Percentiles rank a stretch among this genome's conserved stretches.
phyloP scores from a whole-genome alignment of 2,329 filamentous ascomycete genomes.

The Drechslera avenae region DNA sequence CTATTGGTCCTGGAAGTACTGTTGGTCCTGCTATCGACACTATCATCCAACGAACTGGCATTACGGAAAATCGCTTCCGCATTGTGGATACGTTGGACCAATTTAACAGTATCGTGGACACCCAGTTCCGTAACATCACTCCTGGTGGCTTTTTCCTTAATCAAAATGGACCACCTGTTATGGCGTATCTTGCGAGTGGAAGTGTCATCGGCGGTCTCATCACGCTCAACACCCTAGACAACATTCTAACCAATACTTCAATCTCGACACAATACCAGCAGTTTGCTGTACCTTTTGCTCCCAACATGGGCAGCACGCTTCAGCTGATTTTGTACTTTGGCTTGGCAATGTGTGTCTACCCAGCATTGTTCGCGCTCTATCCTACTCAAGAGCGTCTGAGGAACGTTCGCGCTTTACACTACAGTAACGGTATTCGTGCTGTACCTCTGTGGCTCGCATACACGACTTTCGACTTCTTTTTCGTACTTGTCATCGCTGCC shows the following conservation, averaged over 20 bases:
- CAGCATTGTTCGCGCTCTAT: conserved; percentile 87
- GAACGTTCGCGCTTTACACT: conserved; percentile 83
- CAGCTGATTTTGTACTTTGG: conserved; percentile 83
- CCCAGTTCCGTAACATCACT: conserved; percentile 69
- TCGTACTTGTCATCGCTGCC: conserved; percentile 70
- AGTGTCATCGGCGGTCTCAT: conserved; percentile 71
- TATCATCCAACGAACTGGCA: conserved; percentile 36
- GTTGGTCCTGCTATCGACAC: conserved; percentile 35
- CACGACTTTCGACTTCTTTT: conserved; percentile 75
- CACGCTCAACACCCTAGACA: conserved; percentile 87
- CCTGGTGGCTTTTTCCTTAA: conserved; percentile 83
- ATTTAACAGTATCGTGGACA: conserved; percentile 69
- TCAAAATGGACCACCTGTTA: conserved; percentile 63
- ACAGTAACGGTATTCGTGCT: conserved; percentile 86
- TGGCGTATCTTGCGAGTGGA: conserved; percentile 72
- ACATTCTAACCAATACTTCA: conserved; percentile 69
- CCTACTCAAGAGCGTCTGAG: conserved; percentile 81
- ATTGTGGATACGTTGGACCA: conserved; percentile 67
- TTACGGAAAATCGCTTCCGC: conserved; percentile 48
- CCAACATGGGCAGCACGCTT: conserved; percentile 71
- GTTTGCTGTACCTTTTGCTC: conserved; percentile 76
- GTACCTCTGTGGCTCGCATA: conserved; percentile 87
- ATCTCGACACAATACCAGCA: conserved; percentile 74
- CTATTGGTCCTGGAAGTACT: conserved; percentile 47
- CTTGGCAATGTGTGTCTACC: conserved; percentile 76